These are phyloP conservation scores for Nicotiana rustica DNA, from an alignment of 305 asterid genomes.

Conservation along the genomic window DNA sequence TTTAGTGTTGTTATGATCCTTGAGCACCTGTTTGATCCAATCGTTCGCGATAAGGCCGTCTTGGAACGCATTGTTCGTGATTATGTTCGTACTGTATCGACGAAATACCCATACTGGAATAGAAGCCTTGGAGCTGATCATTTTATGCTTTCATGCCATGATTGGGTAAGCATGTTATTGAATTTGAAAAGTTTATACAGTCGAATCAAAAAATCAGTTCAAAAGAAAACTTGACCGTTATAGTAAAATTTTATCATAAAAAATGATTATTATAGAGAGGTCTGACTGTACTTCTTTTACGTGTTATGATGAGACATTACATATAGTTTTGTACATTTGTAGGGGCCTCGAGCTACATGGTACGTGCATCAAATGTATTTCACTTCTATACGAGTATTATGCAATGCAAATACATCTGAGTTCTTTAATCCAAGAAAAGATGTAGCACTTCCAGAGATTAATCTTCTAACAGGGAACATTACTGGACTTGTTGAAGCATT, in stretches of 20 bases:
- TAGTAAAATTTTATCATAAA: too few species aligned
- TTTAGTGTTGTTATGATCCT: slow-evolving; percentile 72
- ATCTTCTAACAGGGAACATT: slow-evolving; percentile 48
- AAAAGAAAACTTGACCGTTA: too few species aligned
- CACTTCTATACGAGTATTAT: slow-evolving; percentile 66
- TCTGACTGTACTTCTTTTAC: background rate
- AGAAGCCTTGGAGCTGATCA: slow-evolving; percentile 79
- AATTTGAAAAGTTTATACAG: background rate
- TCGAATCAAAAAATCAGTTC: too few species aligned
- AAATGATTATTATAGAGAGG: too few species aligned
- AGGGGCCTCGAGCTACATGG: slow-evolving; percentile 83
- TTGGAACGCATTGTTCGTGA: slow-evolving; percentile 59
- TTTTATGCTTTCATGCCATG: slow-evolving; percentile 82
- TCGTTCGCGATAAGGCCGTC: slow-evolving; percentile 62
- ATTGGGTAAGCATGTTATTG: slow-evolving; percentile 55
- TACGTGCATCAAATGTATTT: slow-evolving; percentile 62
- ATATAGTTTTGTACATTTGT: slow-evolving; percentile 10
- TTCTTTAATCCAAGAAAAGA: slow-evolving; percentile 73
- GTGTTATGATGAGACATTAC: background rate
- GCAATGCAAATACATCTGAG: slow-evolving; percentile 78
- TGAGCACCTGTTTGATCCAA: slow-evolving; percentile 58
- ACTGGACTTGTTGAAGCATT: slow-evolving; percentile 33
- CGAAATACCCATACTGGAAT: slow-evolving; percentile 71
- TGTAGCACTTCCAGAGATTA: slow-evolving; percentile 65
- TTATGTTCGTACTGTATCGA: slow-evolving; percentile 52